These are phyloP conservation scores for Hypomontagnella monticulosa DNA, from an alignment of 495 filamentous ascomycete species.

Conservation along the genomic window DNA sequence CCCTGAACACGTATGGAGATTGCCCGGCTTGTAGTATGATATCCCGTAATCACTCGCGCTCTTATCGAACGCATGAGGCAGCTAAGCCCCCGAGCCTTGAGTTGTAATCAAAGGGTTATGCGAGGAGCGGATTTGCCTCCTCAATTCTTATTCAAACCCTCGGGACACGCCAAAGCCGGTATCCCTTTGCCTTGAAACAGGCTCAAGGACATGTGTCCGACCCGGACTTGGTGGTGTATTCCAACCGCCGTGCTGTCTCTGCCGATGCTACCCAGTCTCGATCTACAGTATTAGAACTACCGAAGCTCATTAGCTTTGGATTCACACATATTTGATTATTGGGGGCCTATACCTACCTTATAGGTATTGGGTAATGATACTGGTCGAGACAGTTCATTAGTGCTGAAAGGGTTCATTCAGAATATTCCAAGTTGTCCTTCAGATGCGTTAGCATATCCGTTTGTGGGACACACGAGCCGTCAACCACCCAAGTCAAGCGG, in stretches of 20 bases:
- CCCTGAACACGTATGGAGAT: slow-evolving; percentile 3
- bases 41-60: no score
- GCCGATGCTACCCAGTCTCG: slow-evolving; percentile 20
- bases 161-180: no score
- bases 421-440: not conserved
- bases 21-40: not conserved
- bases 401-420: not conserved
- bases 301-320: slow-evolving; percentile 3
- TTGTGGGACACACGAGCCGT: slow-evolving; percentile 11
- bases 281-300: slow-evolving; percentile 25
- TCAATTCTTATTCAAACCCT: no score
- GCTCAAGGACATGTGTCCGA: slow-evolving; percentile 19
- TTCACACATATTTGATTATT: not conserved
- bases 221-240: slow-evolving; percentile 17
- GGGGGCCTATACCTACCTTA: no score
- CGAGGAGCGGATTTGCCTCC: no score
- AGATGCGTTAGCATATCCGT: not conserved
- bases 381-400: not conserved
- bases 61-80: no score
- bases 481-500: slow-evolving; percentile 1
- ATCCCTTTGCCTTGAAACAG: not conserved
- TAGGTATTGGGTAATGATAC: not conserved
- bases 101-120: no score
- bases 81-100: no score
- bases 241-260: slow-evolving; percentile 2